phyloP scores from a whole-genome alignment of 306 rosid genomes.

The Malus fusca region DNA sequence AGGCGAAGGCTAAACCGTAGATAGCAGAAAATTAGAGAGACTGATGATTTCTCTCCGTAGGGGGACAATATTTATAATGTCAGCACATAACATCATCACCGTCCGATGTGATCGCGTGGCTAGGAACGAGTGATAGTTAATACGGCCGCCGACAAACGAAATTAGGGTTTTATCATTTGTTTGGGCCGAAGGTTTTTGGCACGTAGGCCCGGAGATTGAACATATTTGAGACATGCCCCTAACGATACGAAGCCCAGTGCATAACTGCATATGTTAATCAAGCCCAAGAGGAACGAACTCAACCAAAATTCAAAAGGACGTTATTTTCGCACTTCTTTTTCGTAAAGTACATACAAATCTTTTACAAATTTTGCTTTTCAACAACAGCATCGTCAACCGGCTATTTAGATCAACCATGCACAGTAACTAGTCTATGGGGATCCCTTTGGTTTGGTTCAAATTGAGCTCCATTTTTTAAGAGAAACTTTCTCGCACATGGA shows the following conservation, averaged over 20 bases:
- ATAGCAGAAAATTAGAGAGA: neutral
- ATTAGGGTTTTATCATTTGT: neutral
- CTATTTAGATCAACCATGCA: neutral
- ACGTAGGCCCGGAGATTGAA: neutral
- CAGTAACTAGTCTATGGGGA: neutral
- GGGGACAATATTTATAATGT: neutral
- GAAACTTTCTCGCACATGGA: too few relatives aligned
- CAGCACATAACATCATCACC: neutral
- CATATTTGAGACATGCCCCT: too few relatives aligned
- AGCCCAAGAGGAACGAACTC: too few relatives aligned
- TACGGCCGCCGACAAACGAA: neutral
- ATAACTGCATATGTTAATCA: too few relatives aligned
- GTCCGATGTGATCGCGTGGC: conserved; percentile 4
- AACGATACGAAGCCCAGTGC: too few relatives aligned
- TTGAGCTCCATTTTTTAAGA: too few relatives aligned
- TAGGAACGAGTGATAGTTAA: neutral
- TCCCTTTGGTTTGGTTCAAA: neutral
- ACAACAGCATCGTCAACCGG: neutral
- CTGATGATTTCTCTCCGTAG: accelerated
- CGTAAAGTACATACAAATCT: too few relatives aligned
- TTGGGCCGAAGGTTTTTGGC: neutral
- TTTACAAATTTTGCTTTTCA: neutral
- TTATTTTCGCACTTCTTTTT: too few relatives aligned
- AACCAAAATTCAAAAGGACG: too few relatives aligned
- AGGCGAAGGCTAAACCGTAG: neutral